Evolutionary conservation across 768 basidiomycete species (phyloP).

Genomic region (Agaricus sinodeliciosus): DNA sequence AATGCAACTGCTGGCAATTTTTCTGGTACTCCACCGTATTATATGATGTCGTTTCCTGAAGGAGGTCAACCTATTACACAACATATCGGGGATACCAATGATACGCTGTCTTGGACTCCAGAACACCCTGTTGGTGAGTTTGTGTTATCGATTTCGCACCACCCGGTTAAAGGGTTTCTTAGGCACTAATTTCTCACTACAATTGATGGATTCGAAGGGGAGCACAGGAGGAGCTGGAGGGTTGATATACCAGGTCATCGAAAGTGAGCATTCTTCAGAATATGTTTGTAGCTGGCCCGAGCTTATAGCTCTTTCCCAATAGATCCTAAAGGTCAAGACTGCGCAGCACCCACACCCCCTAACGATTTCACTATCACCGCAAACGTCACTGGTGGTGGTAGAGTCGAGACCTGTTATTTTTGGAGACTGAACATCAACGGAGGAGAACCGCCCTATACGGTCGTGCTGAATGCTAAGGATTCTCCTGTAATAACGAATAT

Average conservation of each 20-base stretch:
- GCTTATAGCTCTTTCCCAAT: too few species aligned
- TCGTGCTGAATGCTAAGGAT: too few species aligned
- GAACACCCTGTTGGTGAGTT: constrained; percentile 33
- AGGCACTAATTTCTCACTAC: constrained; percentile 39
- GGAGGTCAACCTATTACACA: constrained; percentile 28
- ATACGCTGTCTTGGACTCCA: constrained; percentile 29
- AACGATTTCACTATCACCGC: too few species aligned
- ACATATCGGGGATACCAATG: constrained; percentile 26
- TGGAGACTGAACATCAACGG: too few species aligned
- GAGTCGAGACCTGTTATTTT: too few species aligned
- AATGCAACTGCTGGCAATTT: constrained; percentile 8
- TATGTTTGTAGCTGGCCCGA: too few species aligned
- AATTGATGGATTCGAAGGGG: constrained; percentile 37
- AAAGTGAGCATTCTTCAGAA: constrained; percentile 19
- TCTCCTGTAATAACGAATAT: constrained; percentile 32
- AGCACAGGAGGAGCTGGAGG: constrained; percentile 34
- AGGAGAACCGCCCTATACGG: too few species aligned
- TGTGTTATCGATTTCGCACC: background rate
- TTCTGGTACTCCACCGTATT: constrained; percentile 29
- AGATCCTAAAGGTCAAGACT: too few species aligned
- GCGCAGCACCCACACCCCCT: too few species aligned
- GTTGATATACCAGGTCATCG: constrained; percentile 25
- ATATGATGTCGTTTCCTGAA: constrained; percentile 34
- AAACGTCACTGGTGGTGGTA: too few species aligned
- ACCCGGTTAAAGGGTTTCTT: background rate